Conservation (phyloP, 73 alveolate genomes). For the Blepharisma stoltei region DNA sequence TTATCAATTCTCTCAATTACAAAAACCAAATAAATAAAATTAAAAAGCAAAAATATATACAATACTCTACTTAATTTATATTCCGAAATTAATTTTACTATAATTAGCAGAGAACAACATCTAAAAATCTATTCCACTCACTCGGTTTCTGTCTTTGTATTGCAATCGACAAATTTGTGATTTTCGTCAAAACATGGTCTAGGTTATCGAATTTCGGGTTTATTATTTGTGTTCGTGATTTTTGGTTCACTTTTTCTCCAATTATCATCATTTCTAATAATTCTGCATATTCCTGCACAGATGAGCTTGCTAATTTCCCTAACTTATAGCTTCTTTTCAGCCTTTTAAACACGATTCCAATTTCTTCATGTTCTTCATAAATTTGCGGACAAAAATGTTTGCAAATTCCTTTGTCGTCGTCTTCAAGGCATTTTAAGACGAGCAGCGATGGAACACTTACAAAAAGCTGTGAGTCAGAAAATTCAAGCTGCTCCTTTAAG, state of each 20-base stretch:
- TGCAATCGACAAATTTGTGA: conserved; percentile 61
- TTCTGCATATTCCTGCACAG: background rate
- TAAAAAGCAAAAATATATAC: no score
- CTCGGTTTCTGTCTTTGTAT: conserved; percentile 63
- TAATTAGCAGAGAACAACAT: conserved; percentile 46
- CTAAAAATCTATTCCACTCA: conserved; percentile 75
- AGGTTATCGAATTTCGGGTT: conserved; percentile 19
- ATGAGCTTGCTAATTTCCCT: background rate
- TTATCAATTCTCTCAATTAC: no score
- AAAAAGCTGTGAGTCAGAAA: conserved; percentile 65
- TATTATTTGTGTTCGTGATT: background rate
- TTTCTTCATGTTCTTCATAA: conserved; percentile 47
- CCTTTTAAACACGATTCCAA: background rate
- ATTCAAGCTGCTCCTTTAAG: conserved; percentile 57
- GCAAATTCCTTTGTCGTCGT: conserved; percentile 71
- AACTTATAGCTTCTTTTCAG: background rate
- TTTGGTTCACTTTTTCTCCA: background rate
- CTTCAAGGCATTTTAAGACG: conserved; percentile 55
- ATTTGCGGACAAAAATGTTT: conserved; percentile 57
- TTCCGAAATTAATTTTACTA: no score
- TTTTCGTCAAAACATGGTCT: conserved; percentile 42
- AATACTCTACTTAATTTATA: no score
- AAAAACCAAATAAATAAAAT: no score
- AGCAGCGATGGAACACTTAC: conserved; percentile 68
- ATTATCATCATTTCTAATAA: background rate